phyloP scores from a whole-genome alignment of 768 basidiomycete species.

The Pulveroboletus ravenelii region DNA sequence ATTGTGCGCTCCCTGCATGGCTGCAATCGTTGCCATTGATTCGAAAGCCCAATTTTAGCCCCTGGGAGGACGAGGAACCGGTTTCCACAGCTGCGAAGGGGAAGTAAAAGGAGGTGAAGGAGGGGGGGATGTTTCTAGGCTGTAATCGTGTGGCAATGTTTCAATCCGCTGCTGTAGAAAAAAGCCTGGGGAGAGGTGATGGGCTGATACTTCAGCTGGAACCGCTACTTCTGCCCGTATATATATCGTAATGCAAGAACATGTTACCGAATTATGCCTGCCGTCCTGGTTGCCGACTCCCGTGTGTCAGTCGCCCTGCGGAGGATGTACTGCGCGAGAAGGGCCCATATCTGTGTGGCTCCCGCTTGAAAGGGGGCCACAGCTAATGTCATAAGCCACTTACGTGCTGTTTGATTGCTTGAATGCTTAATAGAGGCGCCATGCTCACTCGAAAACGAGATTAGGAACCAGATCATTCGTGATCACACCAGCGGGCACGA shows the following conservation, averaged over 20 bases:
- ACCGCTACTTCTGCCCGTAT: conserved; percentile 22
- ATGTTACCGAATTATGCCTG: conserved; percentile 20
- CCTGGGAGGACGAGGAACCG: conserved; percentile 73
- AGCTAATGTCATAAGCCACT: not conserved
- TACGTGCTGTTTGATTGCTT: too few relatives aligned
- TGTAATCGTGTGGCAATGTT: conserved; percentile 12
- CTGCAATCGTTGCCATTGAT: conserved; percentile 59
- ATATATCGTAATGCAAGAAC: conserved; percentile 30
- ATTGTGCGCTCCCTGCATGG: conserved; percentile 55
- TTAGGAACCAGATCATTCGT: not conserved
- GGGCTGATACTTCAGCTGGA: conserved; percentile 24
- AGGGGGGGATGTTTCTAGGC: not conserved
- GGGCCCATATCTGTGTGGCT: conserved; percentile 5
- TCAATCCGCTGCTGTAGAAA: conserved; percentile 10
- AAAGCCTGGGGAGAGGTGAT: conserved; percentile 11
- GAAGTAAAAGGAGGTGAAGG: conserved; percentile 17
- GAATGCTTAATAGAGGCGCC: not conserved
- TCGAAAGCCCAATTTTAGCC: conserved; percentile 72
- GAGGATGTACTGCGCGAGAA: not conserved
- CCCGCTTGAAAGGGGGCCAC: not conserved
- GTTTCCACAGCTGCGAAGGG: conserved; percentile 17
- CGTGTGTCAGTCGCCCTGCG: not conserved
- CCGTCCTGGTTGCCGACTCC: not conserved
- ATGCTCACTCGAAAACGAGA: not conserved
- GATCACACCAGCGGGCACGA: not conserved